Percentiles rank a stretch among this genome's conserved stretches.
Evolutionary conservation across 2,329 filamentous ascomycete species (phyloP).

Genomic region (Neonectria coccinea): DNA sequence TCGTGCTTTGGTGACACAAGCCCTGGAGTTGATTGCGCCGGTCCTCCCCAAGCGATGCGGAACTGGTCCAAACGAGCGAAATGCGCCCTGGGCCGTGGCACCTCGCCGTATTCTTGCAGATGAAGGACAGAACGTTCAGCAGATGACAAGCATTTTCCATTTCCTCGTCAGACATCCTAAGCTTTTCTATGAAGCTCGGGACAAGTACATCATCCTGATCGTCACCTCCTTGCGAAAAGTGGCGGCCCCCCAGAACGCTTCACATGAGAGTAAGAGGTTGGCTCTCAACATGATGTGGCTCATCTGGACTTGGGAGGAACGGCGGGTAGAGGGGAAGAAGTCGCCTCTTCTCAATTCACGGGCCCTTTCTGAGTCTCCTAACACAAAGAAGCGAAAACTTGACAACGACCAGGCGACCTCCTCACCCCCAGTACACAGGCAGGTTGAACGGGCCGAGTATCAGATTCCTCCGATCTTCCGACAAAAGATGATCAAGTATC

Average conservation of each 20-base stretch:
- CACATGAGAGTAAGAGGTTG: constrained; percentile 90
- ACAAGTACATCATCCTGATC: constrained; percentile 90
- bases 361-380: constrained; percentile 75
- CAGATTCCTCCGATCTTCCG: constrained; percentile 75
- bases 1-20: constrained; percentile 90
- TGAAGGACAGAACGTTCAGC: constrained; percentile 93
- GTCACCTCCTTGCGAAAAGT: constrained; percentile 91
- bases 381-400: constrained; percentile 79
- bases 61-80: constrained; percentile 73
- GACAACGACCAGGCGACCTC: constrained; percentile 70
- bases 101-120: constrained; percentile 92
- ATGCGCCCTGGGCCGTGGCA: constrained; percentile 88
- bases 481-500: constrained; percentile 89
- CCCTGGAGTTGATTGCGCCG: constrained; percentile 93
- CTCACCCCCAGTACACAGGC: constrained; percentile 64
- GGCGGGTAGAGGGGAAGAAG: constrained; percentile 74
- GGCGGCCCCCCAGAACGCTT: constrained; percentile 83
- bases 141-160: constrained; percentile 97
- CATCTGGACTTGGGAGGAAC: constrained; percentile 93
- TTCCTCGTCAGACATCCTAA: constrained; percentile 94
- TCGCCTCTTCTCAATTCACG: constrained; percentile 42
- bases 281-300: constrained; percentile 91
- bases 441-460: constrained; percentile 71
- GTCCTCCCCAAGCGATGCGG: constrained; percentile 88
- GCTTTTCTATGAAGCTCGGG: constrained; percentile 93